A percentile compares a stretch with the other conserved stretches of the same genome.
phyloP scores from a whole-genome alignment of 2,329 filamentous ascomycete species.

The Colletotrichum salicis region DNA sequence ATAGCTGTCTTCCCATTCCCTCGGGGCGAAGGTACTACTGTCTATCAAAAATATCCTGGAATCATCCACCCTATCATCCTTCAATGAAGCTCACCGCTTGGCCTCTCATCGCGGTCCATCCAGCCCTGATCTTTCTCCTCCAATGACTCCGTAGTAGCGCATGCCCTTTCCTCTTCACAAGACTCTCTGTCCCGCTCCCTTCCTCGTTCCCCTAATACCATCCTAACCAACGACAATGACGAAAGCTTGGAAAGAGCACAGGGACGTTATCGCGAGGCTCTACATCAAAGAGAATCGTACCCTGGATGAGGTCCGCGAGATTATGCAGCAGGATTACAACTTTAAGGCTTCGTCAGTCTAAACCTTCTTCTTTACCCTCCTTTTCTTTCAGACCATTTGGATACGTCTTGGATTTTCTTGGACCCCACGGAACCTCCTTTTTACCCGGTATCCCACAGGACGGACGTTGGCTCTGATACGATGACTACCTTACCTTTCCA shows the following conservation, averaged over 20 bases:
- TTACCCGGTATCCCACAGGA: neutral
- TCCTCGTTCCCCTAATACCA: neutral
- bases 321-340: conserved; percentile 51
- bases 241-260: conserved; percentile 54
- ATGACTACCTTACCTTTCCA: neutral
- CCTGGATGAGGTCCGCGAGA: conserved; percentile 51
- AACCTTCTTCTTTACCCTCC: neutral
- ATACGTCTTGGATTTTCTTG: neutral
- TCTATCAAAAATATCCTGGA: neutral
- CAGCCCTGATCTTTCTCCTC: neutral
- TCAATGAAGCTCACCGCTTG: neutral
- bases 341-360: conserved; percentile 55
- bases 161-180: neutral
- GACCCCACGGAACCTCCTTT: neutral
- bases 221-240: conserved; percentile 49
- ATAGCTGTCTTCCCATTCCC: neutral
- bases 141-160: conserved; percentile 5
- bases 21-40: neutral
- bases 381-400: neutral
- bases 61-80: neutral
- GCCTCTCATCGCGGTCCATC: neutral
- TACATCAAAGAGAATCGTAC: conserved; percentile 54
- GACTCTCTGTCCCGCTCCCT: neutral
- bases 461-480: neutral
- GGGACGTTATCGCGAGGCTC: conserved; percentile 48